These are phyloP conservation scores for Plasmopara muralis DNA, from an alignment of 352 stramenopile genomes.

Conservation along the genomic window DNA sequence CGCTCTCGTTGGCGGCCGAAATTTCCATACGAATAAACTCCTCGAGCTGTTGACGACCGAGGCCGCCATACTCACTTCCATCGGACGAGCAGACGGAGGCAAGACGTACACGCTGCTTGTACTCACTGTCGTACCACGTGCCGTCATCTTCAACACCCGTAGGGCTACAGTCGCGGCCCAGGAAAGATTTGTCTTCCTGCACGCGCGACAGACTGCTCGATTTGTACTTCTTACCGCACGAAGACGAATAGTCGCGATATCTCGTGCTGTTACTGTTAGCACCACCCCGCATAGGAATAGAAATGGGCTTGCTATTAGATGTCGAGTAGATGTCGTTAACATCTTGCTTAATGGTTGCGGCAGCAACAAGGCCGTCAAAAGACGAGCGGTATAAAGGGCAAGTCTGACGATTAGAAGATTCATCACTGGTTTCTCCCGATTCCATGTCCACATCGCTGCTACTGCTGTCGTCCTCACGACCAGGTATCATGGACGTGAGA, in stretches of 20 bases:
- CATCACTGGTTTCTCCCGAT: slow-evolving; percentile 41
- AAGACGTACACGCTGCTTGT: slow-evolving; percentile 59
- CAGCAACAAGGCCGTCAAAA: slow-evolving; percentile 64
- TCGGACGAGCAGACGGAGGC: slow-evolving; percentile 75
- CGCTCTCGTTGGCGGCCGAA: slow-evolving; percentile 57
- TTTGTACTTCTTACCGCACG: slow-evolving; percentile 41
- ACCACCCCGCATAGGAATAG: slow-evolving; percentile 42
- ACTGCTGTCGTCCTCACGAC: slow-evolving; percentile 30
- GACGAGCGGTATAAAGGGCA: slow-evolving; percentile 50
- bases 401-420: slow-evolving; percentile 25
- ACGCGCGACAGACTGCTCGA: slow-evolving; percentile 48
- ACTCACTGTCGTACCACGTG: slow-evolving; percentile 58
- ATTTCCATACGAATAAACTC: slow-evolving; percentile 82
- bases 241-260: slow-evolving; percentile 25
- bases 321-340: slow-evolving; percentile 35
- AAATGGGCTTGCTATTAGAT: slow-evolving; percentile 50
- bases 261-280: slow-evolving; percentile 23
- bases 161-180: slow-evolving; percentile 54
- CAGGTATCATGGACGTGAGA: slow-evolving; percentile 70
- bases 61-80: slow-evolving; percentile 62
- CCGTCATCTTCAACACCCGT: slow-evolving; percentile 63
- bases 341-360: slow-evolving; percentile 42
- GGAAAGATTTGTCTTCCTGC: slow-evolving; percentile 46
- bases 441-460: slow-evolving; percentile 55
- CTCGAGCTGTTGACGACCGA: slow-evolving; percentile 65